Evolutionary conservation across 345 rosid genomes (phyloP).

Genomic region (Pugionium dolabratum): DNA sequence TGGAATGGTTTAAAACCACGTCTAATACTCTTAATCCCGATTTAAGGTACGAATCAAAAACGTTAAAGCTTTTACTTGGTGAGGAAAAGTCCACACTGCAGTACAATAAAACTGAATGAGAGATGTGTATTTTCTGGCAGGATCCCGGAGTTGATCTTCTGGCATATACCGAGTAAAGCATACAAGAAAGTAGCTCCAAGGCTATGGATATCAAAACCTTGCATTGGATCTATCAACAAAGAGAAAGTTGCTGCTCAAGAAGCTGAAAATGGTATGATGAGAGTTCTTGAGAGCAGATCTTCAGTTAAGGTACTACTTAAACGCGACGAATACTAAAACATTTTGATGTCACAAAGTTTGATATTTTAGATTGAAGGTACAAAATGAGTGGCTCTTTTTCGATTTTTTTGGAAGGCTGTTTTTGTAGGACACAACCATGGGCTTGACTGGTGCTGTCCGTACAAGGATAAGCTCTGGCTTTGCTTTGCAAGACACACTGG

Average conservation of each 20-base stretch:
- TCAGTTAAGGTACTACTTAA: conserved; percentile 64
- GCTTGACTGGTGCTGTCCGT: conserved; percentile 94
- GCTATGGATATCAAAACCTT: conserved; percentile 57
- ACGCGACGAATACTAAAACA: not conserved
- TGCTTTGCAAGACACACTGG: conserved; percentile 94
- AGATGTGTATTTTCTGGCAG: conserved; percentile 23
- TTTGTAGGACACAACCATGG: conserved; percentile 97
- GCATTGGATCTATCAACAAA: conserved; percentile 82
- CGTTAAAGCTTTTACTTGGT: not conserved
- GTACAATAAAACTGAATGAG: no score
- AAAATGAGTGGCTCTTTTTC: not conserved
- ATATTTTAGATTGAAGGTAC: no score
- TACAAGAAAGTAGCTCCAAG: conserved; percentile 72
- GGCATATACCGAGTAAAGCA: conserved; percentile 92
- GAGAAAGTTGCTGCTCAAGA: conserved; percentile 79
- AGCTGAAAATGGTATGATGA: conserved; percentile 73
- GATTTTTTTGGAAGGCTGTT: conserved; percentile 51
- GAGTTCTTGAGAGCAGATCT: conserved; percentile 53
- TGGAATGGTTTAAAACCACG: conserved; percentile 64
- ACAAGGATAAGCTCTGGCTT: conserved; percentile 64
- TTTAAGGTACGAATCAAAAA: conserved; percentile 42
- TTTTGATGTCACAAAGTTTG: not conserved
- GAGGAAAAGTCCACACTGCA: not conserved
- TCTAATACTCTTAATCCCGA: conserved; percentile 64
- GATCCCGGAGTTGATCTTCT: conserved; percentile 81